These are phyloP conservation scores for Colletotrichum theobromicola DNA, from an alignment of 2,329 filamentous ascomycete species.

Conservation along the genomic window DNA sequence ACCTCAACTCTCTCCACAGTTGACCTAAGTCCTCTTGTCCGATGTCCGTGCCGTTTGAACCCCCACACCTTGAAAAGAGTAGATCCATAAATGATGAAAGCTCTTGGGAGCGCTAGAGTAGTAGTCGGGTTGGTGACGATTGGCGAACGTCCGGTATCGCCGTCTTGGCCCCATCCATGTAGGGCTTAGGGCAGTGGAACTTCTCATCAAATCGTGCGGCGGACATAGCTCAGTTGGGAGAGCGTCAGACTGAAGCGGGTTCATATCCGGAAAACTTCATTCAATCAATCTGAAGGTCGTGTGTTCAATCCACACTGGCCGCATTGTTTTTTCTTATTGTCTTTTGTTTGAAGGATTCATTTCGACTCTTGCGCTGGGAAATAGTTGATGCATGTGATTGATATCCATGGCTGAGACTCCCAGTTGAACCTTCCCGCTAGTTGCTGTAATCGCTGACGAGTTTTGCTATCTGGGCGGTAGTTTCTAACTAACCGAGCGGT, in stretches of 20 bases:
- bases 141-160: neutral
- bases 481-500: no score
- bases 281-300: neutral
- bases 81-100: neutral
- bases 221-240: neutral
- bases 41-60: neutral
- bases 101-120: neutral
- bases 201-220: neutral
- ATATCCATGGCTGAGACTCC: no score
- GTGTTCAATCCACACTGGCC: neutral
- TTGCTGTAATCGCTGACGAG: no score
- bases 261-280: neutral
- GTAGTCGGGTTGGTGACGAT: neutral
- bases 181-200: neutral
- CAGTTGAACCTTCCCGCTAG: no score
- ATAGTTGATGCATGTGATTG: no score
- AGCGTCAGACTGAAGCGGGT: neutral
- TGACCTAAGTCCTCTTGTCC: neutral
- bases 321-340: neutral
- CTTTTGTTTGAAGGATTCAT: neutral
- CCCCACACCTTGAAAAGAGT: neutral
- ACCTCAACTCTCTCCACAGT: neutral
- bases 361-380: no score
- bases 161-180: neutral
- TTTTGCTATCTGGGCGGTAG: no score